These are phyloP conservation scores for Syzygium syzygioides DNA, from an alignment of 441 rosid genomes.

Conservation along the genomic window DNA sequence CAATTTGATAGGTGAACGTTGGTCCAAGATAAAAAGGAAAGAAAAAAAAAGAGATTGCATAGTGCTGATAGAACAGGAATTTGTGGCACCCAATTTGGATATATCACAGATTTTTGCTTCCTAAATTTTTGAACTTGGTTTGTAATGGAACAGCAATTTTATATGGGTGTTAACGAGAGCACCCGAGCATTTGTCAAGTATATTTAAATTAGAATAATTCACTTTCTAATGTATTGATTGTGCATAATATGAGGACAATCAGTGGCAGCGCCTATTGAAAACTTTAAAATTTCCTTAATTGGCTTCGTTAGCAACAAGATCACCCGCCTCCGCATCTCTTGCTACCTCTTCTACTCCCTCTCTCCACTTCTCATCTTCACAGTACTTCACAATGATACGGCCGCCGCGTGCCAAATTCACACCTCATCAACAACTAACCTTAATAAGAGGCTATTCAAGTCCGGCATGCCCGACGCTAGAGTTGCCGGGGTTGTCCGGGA, in stretches of 20 bases:
- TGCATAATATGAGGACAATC: not conserved
- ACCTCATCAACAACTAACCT: not conserved
- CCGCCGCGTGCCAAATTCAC: not conserved
- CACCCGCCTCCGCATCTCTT: not conserved
- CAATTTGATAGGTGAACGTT: not conserved
- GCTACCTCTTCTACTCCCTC: not conserved
- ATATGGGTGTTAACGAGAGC: not conserved
- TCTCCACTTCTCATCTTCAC: not conserved
- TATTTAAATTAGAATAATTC: not conserved
- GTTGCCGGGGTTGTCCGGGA: not conserved
- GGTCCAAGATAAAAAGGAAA: not conserved
- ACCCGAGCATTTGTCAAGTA: not conserved
- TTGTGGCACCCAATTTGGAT: not conserved
- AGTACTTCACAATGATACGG: not conserved
- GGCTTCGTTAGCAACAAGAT: not conserved
- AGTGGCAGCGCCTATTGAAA: not conserved
- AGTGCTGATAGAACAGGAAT: not conserved
- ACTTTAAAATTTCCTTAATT: not conserved
- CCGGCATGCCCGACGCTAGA: not conserved
- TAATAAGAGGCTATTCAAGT: not conserved
- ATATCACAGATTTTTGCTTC: not conserved
- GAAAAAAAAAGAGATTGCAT: not conserved
- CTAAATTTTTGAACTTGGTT: not conserved
- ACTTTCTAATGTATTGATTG: not conserved
- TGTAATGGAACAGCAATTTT: not conserved